Base-by-base conservation (phyloP, 805 yeast species). In the Ogataea thermomethanolica region DNA sequence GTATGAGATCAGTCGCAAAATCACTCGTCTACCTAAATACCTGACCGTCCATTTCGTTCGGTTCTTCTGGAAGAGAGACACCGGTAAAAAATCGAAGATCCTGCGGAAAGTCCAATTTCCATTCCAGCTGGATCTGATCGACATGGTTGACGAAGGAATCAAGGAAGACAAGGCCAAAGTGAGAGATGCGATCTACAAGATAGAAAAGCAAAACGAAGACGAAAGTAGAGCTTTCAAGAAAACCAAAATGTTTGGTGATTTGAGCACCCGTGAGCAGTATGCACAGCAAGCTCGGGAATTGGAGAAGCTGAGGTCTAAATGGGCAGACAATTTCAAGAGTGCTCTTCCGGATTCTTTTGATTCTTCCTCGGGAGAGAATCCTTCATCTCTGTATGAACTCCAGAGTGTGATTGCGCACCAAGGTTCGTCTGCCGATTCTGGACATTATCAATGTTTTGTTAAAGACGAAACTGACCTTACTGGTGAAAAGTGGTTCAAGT, bases 391-490 rank as follows among this genome's bases (percentile, higher is more conserved):
- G 27, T 93, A 93, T 58, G 89, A 88, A 49, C 74, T 93, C 49
- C 68, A 71, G 27, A 88, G 95, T 2, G 77, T 93, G 17, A 78
- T 93, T 44, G 88, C 98, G 1, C 99, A 93, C 66, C 84, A 83
- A 57, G 99, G 99, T 35, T 81, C 96, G 7, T 80, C 90, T 31
- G 96, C 98, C 0, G 98, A 93, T 61, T 84, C 96, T 22, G 99
- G 99, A 12, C 99, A 93, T 65, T 93, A 93, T 64, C 97, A 90
- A 66, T 81, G 91, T 22, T 93, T 86, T 66, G 81, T 84, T 11
- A 81, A 76, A 54, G 93, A 90, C 61, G 77, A 71, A 25, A 65
- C 64, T 13, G 88, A 82, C 55, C 56, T 70, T 37, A 73, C 67
- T 15, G 90, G 85, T 24, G 81, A 84, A 35, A 74, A 71, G 48